Evolutionary conservation across 768 basidiomycete genomes (phyloP).

Genomic region (Amanita pallidorosea): DNA sequence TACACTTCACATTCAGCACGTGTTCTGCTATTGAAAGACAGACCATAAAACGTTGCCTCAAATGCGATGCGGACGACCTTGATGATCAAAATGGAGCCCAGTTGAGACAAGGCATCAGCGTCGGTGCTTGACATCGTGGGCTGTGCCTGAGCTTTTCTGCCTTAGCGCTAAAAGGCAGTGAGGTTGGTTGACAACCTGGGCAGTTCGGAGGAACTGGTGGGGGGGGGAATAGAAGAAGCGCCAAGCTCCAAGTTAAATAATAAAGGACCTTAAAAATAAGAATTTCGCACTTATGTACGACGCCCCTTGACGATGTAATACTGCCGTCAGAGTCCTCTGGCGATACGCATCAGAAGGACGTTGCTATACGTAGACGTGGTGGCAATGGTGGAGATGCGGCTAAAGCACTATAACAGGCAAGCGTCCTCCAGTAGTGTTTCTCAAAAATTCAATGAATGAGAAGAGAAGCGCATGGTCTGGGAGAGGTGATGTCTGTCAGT

Average conservation of each 20-base stretch:
- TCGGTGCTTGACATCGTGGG: constrained; percentile 1
- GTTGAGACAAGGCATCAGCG: constrained; percentile 6
- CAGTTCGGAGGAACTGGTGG: neutral
- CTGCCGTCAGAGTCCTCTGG: too few species aligned
- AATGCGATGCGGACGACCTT: constrained; percentile 10
- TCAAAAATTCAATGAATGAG: too few species aligned
- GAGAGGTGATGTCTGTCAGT: too few species aligned
- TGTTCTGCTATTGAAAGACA: neutral
- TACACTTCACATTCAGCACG: neutral
- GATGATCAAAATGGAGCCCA: constrained; percentile 11
- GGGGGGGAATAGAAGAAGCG: neutral
- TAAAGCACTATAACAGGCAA: too few species aligned
- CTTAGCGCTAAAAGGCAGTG: neutral
- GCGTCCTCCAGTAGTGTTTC: too few species aligned
- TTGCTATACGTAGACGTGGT: too few species aligned
- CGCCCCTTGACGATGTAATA: too few species aligned
- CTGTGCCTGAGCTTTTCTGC: neutral
- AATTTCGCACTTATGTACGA: too few species aligned
- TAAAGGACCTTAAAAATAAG: neutral
- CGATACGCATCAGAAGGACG: too few species aligned
- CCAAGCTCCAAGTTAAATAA: neutral
- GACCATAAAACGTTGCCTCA: constrained; percentile 10
- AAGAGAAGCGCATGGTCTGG: too few species aligned
- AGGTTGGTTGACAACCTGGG: neutral
- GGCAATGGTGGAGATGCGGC: too few species aligned